Percentiles rank a stretch among this genome's conserved stretches.
Evolutionary conservation across 495 filamentous ascomycete genomes (phyloP).

Genomic region (Cercophora samala): DNA sequence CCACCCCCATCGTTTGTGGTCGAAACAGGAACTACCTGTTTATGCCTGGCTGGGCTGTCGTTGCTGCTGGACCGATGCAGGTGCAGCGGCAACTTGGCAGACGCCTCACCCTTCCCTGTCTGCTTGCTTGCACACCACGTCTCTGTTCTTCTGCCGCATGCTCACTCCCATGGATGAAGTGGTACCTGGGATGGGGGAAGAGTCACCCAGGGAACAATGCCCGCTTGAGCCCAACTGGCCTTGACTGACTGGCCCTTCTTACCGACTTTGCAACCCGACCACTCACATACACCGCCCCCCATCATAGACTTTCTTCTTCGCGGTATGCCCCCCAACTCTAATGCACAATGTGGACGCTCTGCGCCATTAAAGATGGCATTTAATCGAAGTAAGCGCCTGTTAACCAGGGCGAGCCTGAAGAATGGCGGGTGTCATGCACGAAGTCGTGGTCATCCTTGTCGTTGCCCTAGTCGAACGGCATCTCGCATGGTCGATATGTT

Average conservation of each 20-base stretch:
- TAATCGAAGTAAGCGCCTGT: slow-evolving; percentile 21
- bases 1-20: slow-evolving; percentile 15
- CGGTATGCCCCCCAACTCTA: neutral
- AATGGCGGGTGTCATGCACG: slow-evolving; percentile 36
- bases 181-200: neutral
- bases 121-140: neutral
- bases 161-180: neutral
- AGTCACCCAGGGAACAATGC: slow-evolving; percentile 5
- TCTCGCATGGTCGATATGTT: slow-evolving; percentile 21
- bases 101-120: neutral
- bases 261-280: slow-evolving; percentile 30
- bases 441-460: slow-evolving; percentile 41
- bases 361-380: slow-evolving; percentile 21
- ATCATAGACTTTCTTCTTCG: slow-evolving; percentile 1
- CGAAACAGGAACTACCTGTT: slow-evolving; percentile 15
- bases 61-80: slow-evolving; percentile 8
- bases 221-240: slow-evolving; percentile 31
- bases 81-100: slow-evolving; percentile 5
- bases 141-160: slow-evolving; percentile 4
- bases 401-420: slow-evolving; percentile 17
- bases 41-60: slow-evolving; percentile 4
- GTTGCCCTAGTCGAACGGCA: slow-evolving; percentile 34
- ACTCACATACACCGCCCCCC: slow-evolving; percentile 1
- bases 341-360: neutral
- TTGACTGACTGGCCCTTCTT: slow-evolving; percentile 7